Evolutionary conservation across 495 filamentous ascomycete genomes (phyloP).

Genomic region (Aspergillus kassunensis): DNA sequence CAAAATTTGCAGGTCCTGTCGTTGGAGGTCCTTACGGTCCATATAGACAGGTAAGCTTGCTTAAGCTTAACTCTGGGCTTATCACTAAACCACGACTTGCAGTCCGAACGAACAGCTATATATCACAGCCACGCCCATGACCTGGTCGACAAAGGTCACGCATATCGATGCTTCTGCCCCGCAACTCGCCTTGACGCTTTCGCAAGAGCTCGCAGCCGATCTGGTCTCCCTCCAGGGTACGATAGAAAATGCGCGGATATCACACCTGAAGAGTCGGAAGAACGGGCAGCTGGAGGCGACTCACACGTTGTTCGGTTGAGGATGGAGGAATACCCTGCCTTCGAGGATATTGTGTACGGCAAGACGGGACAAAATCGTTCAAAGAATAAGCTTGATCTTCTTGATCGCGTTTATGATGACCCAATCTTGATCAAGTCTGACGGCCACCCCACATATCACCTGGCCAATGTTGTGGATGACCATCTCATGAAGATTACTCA

Average conservation of each 20-base stretch:
- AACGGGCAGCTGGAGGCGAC: conserved; percentile 62
- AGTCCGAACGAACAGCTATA: conserved; percentile 78
- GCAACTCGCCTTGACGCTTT: conserved; percentile 62
- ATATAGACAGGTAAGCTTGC: conserved; percentile 68
- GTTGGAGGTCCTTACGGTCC: conserved; percentile 76
- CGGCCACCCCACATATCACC: conserved; percentile 89
- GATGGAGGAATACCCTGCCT: conserved; percentile 54
- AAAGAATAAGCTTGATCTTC: conserved; percentile 39
- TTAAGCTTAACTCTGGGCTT: not conserved
- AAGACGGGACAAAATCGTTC: conserved; percentile 49
- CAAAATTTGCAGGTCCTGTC: conserved; percentile 62
- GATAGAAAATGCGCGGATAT: conserved; percentile 72
- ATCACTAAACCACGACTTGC: not conserved
- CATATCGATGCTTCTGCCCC: conserved; percentile 92
- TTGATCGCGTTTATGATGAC: conserved; percentile 59
- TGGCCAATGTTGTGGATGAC: conserved; percentile 96
- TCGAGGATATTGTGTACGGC: conserved; percentile 75
- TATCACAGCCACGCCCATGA: conserved; percentile 68
- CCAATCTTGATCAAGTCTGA: conserved; percentile 87
- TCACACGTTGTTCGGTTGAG: conserved; percentile 74
- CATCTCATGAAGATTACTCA: conserved; percentile 92
- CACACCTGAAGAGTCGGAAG: conserved; percentile 61
- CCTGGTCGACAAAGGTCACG: conserved; percentile 66
- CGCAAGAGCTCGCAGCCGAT: conserved; percentile 53
- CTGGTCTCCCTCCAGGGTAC: conserved; percentile 64